phyloP scores from a whole-genome alignment of 164 flowering plant genomes.

The Liquidambar formosana region DNA sequence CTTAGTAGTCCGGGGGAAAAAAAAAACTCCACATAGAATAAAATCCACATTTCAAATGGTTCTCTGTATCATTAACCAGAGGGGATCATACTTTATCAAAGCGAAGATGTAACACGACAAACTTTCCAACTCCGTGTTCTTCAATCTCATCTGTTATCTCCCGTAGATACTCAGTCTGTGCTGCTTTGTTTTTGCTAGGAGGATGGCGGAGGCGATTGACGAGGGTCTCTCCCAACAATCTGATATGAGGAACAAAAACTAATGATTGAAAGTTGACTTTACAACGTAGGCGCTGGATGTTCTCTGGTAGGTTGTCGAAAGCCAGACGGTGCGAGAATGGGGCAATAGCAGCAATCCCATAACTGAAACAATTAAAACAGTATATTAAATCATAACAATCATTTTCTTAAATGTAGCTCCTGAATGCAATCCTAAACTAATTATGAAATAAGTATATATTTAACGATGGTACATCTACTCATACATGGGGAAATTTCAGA shows the following conservation, averaged over 20 bases:
- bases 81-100: conserved; percentile 77
- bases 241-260: conserved; percentile 78
- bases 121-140: conserved; percentile 52
- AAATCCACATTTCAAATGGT: neutral
- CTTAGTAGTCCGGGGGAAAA: neutral
- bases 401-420: neutral
- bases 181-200: conserved; percentile 20
- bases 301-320: conserved; percentile 70
- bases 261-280: conserved; percentile 90
- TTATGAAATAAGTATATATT: neutral
- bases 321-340: conserved; percentile 98
- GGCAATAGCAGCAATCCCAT: conserved; percentile 92
- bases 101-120: conserved; percentile 89
- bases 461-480: too few species aligned
- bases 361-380: conserved; percentile 39
- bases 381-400: neutral
- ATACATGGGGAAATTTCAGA: neutral
- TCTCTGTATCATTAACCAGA: neutral
- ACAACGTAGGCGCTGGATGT: conserved; percentile 87
- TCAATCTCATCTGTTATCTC: conserved; percentile 27
- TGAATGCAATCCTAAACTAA: neutral
- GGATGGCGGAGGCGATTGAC: conserved; percentile 67
- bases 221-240: conserved; percentile 67
- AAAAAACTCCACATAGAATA: neutral
- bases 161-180: conserved; percentile 23